These are phyloP conservation scores for Cornus suecica DNA, from an alignment of 148 eudicot species.

Conservation along the genomic window DNA sequence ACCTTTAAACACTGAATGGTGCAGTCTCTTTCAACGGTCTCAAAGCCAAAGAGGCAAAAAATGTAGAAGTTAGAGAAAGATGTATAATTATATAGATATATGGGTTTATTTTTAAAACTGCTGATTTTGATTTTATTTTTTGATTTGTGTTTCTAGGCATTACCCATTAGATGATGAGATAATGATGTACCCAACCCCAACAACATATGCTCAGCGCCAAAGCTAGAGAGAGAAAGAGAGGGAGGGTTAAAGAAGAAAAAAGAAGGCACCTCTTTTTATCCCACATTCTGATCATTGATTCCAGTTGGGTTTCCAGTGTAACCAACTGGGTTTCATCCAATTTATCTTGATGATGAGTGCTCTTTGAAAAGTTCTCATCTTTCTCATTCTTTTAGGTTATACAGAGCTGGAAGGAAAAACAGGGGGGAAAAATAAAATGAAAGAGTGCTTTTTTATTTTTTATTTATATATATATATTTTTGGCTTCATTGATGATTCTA, in stretches of 20 bases:
- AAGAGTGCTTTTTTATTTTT: not conserved
- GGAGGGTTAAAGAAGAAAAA: constrained; percentile 7
- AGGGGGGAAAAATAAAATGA: constrained; percentile 10
- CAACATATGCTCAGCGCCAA: constrained; percentile 32
- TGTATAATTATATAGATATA: not conserved
- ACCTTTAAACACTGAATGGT: constrained; percentile 24
- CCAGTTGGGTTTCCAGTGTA: constrained; percentile 53
- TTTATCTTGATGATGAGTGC: constrained; percentile 16
- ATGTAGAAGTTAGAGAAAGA: not conserved
- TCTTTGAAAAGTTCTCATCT: constrained; percentile 15
- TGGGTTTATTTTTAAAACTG: constrained; percentile 8
- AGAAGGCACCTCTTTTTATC: constrained; percentile 16
- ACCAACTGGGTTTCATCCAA: constrained; percentile 47
- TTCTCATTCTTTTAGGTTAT: constrained; percentile 25
- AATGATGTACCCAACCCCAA: constrained; percentile 51
- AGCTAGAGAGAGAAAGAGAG: constrained; percentile 10
- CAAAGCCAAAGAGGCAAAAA: constrained; percentile 14
- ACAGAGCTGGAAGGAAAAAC: constrained; percentile 12
- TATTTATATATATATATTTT: too few relatives aligned
- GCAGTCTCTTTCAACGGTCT: constrained; percentile 37
- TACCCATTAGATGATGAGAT: constrained; percentile 59
- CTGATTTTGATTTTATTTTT: constrained; percentile 30
- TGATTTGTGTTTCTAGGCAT: constrained; percentile 22
- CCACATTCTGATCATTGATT: constrained; percentile 55
- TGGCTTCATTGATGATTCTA: constrained; percentile 30